Evolutionary conservation across 1,284 basidiomycete genomes (phyloP), one percentile per base, ranked within the genome.

Genomic region (Rhizopogon hawkerae): DNA sequence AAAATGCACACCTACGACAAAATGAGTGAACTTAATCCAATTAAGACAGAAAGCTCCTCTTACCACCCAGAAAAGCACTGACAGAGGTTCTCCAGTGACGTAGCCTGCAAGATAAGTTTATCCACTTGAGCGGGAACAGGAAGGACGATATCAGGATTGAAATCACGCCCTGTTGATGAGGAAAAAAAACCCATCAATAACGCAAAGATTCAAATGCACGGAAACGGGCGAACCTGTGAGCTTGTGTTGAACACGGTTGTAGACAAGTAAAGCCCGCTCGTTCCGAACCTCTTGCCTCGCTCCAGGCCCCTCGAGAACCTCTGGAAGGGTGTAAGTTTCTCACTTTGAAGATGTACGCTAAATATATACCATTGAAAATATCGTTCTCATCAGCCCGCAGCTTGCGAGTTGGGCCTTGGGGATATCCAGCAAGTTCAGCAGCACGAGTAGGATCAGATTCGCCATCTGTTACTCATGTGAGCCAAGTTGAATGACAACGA

Each of bases 11-110:
- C 65, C 65, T 67, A 42, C 16, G 29, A n/a, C 29, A 43, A 46
- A 29, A 44, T 8, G 34, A 35, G 8, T 49, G 13, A 42, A 18
- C 18, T 43, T 3, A 35, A 35, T 43, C 14, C 31, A 35, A 38
- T 49, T 7, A 11, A 18, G 16, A 16, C 21, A 29, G 38, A n/a
- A 29, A 14, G 10, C 33, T 35, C n/a, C 33, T 8, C 58, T 24
- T 66, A 90, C 94, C 93, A 96, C 65, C 93, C 93, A 54, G 92
- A 91, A 72, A 96, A 98, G 59, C 90, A 92, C 62, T 94, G 92
- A 66, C 92, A 95, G 2, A 97, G 78, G 65, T 96, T 95, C 68
- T 96, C 92, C 41, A 95, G 72, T 9, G 87, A 85, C 5, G 89
- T 95, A 5, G 93, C 91, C 65, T 96, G 91, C 53, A 82, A 75